These are phyloP conservation scores for Mitragyna speciosa DNA, from an alignment of 257 asterid species.

Conservation along the genomic window DNA sequence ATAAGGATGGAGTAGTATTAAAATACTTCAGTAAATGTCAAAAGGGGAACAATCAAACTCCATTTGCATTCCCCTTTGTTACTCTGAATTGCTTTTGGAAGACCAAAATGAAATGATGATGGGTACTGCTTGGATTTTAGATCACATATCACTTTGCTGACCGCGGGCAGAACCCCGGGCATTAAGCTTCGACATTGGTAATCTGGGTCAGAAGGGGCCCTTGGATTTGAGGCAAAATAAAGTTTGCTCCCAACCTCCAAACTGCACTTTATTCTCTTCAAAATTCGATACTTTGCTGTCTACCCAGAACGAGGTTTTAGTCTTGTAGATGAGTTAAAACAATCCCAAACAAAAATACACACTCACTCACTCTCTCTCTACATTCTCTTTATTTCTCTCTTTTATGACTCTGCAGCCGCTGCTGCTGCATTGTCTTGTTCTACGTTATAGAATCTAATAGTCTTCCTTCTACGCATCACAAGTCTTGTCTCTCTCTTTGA, in stretches of 20 bases:
- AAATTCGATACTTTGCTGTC: conserved; percentile 71
- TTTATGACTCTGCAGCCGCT: conserved; percentile 19
- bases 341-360: conserved; percentile 12
- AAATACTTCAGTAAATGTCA: background rate
- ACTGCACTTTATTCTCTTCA: conserved; percentile 84
- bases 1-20: background rate
- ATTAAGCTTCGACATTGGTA: conserved; percentile 27
- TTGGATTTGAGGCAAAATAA: conserved; percentile 32
- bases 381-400: conserved; percentile 14
- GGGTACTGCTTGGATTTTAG: conserved; percentile 30
- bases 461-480: conserved; percentile 27
- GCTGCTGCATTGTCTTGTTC: conserved; percentile 29
- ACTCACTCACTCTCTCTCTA: background rate
- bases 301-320: conserved; percentile 53
- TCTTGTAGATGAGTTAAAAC: conserved; percentile 29
- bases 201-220: conserved; percentile 36
- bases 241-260: conserved; percentile 24
- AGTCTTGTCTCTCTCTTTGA: conserved; percentile 20
- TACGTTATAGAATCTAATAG: conserved; percentile 14
- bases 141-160: conserved; percentile 31
- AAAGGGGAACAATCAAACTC: background rate
- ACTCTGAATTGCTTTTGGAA: background rate
- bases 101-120: conserved; percentile 25
- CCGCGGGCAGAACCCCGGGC: conserved; percentile 49
- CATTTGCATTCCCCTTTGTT: background rate